Evolutionary conservation across 164 flowering plant species (phyloP).

Genomic region (Vitis vinifera): ASM3070453v1 NC_081810.1:19742501-19743000

Average conservation of each 20-base stretch:
- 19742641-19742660: conserved; percentile 75
- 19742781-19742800: too few relatives aligned
- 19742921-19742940: too few relatives aligned
- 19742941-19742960: too few relatives aligned
- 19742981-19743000: too few relatives aligned
- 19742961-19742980: too few relatives aligned
- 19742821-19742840: too few relatives aligned
- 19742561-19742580: background rate
- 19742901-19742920: too few relatives aligned
- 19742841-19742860: too few relatives aligned
- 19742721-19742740: background rate
- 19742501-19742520: too few relatives aligned
- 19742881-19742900: too few relatives aligned
- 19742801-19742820: too few relatives aligned
- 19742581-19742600: conserved; percentile 57
- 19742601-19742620: conserved; percentile 85
- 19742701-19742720: conserved; percentile 11
- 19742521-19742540: background rate
- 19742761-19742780: background rate
- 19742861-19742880: too few relatives aligned
- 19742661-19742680: conserved; percentile 53
- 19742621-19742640: conserved; percentile 63
- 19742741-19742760: background rate
- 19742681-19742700: conserved; percentile 48
- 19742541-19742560: background rate